Percentiles rank a stretch among this genome's conserved stretches.
phyloP scores from a whole-genome alignment of 768 basidiomycete species.

The Steccherinum ochraceum region DNA sequence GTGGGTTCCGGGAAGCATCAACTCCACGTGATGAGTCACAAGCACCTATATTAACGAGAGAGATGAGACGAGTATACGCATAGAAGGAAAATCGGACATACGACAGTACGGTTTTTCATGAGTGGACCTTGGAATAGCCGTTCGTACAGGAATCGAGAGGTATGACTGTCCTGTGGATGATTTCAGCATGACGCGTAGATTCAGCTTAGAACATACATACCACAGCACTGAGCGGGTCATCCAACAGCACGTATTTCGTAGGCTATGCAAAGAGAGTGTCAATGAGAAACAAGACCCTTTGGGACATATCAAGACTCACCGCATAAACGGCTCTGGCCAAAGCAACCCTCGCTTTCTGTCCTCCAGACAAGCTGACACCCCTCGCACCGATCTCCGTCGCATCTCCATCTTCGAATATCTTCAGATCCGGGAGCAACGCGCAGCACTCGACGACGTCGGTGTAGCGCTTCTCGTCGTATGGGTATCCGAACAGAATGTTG shows the following conservation, averaged over 20 bases:
- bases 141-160: slow-evolving; percentile 56
- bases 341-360: slow-evolving; percentile 48
- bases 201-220: slow-evolving; percentile 33
- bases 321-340: slow-evolving; percentile 81
- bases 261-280: slow-evolving; percentile 9
- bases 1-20: slow-evolving; percentile 67
- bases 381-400: slow-evolving; percentile 76
- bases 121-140: slow-evolving; percentile 62
- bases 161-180: slow-evolving; percentile 54
- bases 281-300: background rate
- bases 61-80: background rate
- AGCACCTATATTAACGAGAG: slow-evolving; percentile 38
- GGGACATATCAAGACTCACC: slow-evolving; percentile 33
- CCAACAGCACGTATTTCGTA: slow-evolving; percentile 51
- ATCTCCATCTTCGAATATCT: slow-evolving; percentile 83
- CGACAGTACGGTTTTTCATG: slow-evolving; percentile 60
- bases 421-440: slow-evolving; percentile 74
- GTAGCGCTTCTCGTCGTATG: slow-evolving; percentile 64
- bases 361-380: slow-evolving; percentile 63
- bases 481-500: slow-evolving; percentile 54
- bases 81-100: slow-evolving; percentile 22
- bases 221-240: slow-evolving; percentile 79
- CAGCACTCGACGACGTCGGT: slow-evolving; percentile 74
- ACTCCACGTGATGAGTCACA: slow-evolving; percentile 81
- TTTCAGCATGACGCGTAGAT: background rate